Evolutionary conservation across 306 rosid genomes (phyloP).

Genomic region (Cicer arietinum): DNA sequence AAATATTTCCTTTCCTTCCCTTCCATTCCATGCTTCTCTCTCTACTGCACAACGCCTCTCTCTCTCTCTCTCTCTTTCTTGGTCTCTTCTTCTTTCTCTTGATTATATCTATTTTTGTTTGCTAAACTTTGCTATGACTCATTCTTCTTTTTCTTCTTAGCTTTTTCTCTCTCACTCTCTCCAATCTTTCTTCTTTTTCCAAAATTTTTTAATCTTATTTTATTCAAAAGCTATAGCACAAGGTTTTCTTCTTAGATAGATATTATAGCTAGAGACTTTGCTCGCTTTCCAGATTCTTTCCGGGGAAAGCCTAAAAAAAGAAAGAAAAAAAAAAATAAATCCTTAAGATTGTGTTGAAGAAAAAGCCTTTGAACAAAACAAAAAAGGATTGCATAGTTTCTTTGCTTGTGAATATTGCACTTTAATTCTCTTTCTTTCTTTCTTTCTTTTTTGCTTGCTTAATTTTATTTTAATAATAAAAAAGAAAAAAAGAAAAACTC

Average conservation of each 20-base stretch:
- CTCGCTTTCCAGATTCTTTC: constrained; percentile 54
- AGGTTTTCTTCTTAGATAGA: constrained; percentile 44
- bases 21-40: constrained; percentile 1
- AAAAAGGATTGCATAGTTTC: not conserved
- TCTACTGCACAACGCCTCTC: constrained; percentile 35
- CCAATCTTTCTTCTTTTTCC: constrained; percentile 12
- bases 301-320: constrained; percentile 31
- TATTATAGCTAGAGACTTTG: constrained; percentile 30
- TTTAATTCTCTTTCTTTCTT: constrained; percentile 37
- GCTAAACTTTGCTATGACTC: constrained; percentile 46
- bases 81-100: constrained; percentile 43
- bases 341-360: not conserved
- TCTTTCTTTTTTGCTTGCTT: not conserved
- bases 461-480: constrained; percentile 37
- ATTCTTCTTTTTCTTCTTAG: constrained; percentile 37
- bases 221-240: constrained; percentile 23
- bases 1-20: not conserved
- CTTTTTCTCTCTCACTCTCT: constrained; percentile 10
- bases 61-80: constrained; percentile 37
- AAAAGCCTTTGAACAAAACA: not conserved
- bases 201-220: not conserved
- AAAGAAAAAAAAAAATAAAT: not conserved
- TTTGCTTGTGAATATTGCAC: constrained; percentile 49
- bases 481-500: not conserved
- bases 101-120: constrained; percentile 55